These are phyloP conservation scores for Fusarium illudens DNA, from an alignment of 2,329 filamentous ascomycete genomes.

Conservation along the genomic window DNA sequence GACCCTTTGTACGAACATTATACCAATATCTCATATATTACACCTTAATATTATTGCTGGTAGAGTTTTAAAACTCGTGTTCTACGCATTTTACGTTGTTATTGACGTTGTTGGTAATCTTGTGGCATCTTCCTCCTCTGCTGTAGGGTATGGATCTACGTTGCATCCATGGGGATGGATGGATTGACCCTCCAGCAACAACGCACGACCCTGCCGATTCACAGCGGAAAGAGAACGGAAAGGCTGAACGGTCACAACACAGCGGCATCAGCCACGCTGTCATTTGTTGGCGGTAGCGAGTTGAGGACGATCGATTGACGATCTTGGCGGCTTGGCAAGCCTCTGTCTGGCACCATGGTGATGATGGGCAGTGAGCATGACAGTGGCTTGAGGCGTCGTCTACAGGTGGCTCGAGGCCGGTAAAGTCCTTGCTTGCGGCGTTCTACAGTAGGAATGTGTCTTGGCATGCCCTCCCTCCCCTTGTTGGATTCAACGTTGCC, in stretches of 20 bases:
- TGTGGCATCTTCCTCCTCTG: background rate
- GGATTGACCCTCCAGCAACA: background rate
- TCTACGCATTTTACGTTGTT: background rate
- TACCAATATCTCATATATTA: too few relatives aligned
- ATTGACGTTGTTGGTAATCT: background rate
- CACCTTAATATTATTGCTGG: background rate
- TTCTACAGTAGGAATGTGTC: background rate
- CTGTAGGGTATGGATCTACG: background rate
- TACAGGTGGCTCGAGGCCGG: background rate
- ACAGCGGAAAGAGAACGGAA: slow-evolving; percentile 3
- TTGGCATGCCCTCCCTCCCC: slow-evolving; percentile 13
- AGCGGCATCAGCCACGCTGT: background rate
- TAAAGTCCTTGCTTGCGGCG: background rate
- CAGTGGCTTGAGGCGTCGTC: background rate
- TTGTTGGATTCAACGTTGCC: slow-evolving; percentile 26
- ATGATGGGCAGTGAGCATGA: background rate
- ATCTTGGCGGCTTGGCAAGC: slow-evolving; percentile 28
- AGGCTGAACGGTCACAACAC: background rate
- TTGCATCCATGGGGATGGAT: background rate
- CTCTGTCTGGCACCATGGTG: too few relatives aligned
- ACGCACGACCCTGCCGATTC: background rate
- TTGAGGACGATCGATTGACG: slow-evolving; percentile 5
- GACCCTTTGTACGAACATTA: too few relatives aligned
- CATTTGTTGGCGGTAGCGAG: slow-evolving; percentile 5
- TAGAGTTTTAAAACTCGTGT: background rate